A percentile compares a stretch with the other conserved stretches of the same genome.
Evolutionary conservation across 176 grass and related monocot species (phyloP).

Genomic region (Aegilops bicornis): DNA sequence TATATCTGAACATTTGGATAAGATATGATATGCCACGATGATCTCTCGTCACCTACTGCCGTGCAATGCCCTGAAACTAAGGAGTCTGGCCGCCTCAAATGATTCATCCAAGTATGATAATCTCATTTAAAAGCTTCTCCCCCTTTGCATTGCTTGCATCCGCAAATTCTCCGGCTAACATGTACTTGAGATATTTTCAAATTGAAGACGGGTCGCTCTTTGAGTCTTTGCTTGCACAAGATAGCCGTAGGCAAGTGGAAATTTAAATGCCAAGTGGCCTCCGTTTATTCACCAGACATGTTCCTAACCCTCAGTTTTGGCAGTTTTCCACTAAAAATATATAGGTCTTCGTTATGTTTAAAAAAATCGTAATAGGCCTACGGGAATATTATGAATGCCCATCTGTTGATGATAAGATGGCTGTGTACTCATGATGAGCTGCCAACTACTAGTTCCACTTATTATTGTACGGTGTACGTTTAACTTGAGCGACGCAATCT

Average conservation of each 20-base stretch:
- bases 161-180: slow-evolving; percentile 30
- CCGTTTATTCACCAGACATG: slow-evolving; percentile 7
- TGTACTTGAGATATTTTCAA: slow-evolving; percentile 16
- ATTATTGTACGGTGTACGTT: background rate
- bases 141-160: background rate
- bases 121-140: background rate
- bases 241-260: background rate
- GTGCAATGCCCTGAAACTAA: slow-evolving; percentile 35
- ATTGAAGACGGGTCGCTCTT: background rate
- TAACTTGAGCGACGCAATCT: background rate
- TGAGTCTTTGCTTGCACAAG: slow-evolving; percentile 3
- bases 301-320: background rate
- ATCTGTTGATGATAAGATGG: background rate
- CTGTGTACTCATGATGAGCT: background rate
- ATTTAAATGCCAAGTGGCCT: background rate
- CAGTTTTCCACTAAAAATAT: background rate
- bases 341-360: background rate
- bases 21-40: background rate
- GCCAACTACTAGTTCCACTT: background rate
- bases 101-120: background rate
- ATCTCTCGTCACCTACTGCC: slow-evolving; percentile 23
- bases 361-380: background rate
- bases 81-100: slow-evolving; percentile 28
- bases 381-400: background rate
- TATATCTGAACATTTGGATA: slow-evolving; percentile 23